Evolutionary conservation across 768 basidiomycete genomes (phyloP).

Genomic region (Rhodotorula diobovata): DNA sequence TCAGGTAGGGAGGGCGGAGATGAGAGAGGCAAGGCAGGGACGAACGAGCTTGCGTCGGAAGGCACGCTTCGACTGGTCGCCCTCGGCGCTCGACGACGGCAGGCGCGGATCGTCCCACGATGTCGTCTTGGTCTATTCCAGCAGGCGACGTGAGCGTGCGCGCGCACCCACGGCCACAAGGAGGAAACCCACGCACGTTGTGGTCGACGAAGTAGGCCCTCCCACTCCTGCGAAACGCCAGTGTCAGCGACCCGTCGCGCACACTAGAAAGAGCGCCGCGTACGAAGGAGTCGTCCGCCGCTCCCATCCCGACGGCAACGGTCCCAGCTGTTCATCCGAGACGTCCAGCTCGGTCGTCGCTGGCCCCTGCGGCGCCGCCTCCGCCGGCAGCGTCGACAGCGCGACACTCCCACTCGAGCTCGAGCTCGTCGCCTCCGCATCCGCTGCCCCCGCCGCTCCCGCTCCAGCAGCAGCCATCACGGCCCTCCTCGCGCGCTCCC

Average conservation of each 20-base stretch:
- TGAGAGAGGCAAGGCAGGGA: background rate
- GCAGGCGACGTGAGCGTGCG: background rate
- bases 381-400: background rate
- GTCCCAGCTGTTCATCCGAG: constrained; percentile 67
- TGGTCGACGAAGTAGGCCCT: constrained; percentile 99
- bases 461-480: background rate
- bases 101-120: constrained; percentile 98
- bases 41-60: constrained; percentile 81
- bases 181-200: constrained; percentile 58
- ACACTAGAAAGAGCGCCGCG: background rate
- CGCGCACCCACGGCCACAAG: too few relatives aligned
- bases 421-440: background rate
- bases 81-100: constrained; percentile 88
- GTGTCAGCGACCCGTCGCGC: background rate
- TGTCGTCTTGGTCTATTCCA: constrained; percentile 80
- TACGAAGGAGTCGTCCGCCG: constrained; percentile 85
- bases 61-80: constrained; percentile 99
- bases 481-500: background rate
- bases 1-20: too few relatives aligned
- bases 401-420: background rate
- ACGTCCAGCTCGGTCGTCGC: background rate
- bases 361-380: too few relatives aligned
- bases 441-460: background rate
- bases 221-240: constrained; percentile 56
- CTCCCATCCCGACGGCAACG: constrained; percentile 96